Evolutionary conservation across 306 rosid species (phyloP), one percentile per base, ranked within the genome.

Genomic region (Purshia tridentata): DNA sequence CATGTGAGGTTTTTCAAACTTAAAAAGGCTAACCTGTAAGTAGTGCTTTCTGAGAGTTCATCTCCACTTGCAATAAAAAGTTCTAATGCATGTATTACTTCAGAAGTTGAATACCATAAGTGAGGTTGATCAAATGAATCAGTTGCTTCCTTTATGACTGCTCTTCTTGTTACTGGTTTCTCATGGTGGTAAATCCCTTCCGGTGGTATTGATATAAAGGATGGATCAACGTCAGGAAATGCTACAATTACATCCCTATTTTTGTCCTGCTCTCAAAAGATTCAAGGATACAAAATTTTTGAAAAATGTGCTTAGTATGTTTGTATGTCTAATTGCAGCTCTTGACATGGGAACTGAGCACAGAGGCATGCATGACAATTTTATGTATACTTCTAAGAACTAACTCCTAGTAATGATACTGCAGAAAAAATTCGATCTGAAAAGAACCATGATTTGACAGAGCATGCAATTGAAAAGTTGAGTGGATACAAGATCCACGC

Each of bases 191-290:
- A 42, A 64, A 59, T 68, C 48, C 37, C 54, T 67, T 76, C 83
- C 42, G 66, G 76, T 29, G 45, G 78, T 62, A 67, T 60, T 42
- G 83, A 84, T 80, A 92, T 83, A n/a, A 79, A 69, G 65, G 90
- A 87, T 68, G 98, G 98, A 72, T 88, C 81, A 67, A 88, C 90
- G 65, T 92, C 96, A 8, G 98, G 98, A 76, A 92, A 87, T 73
- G 98, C 78, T 81, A 90, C 95, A 83, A 92, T 87, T 70, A 90
- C 78, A 75, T 92, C 98, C 86, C 96, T 84, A 76, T 92, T 90
- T 85, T 92, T 92, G 84, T 92, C 95, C 96, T 92, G 90, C 72
- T 78, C 57, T 74, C 70, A 73, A 19, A 61, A 79, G 74, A 63
- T 6, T 64, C 73, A 76, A 76, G 44, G 76, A 69, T 48, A 76